phyloP scores from a whole-genome alignment of 2,329 filamentous ascomycete genomes.

The Penicillium sp. region DNA sequence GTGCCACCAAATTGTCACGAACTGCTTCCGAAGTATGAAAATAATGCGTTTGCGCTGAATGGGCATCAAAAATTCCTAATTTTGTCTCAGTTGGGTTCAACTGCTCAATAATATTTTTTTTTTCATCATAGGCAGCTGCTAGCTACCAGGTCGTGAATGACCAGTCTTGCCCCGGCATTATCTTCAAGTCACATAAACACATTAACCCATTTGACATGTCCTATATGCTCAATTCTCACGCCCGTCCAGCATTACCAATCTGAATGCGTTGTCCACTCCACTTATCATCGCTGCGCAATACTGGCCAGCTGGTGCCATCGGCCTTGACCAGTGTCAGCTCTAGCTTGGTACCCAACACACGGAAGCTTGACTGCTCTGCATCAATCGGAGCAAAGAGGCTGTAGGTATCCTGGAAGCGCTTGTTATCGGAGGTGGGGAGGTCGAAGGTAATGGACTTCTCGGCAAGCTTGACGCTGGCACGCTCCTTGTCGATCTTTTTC shows the following conservation, averaged over 20 bases:
- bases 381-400: conserved; percentile 78
- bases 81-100: not conserved
- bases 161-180: not conserved
- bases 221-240: conserved; percentile 29
- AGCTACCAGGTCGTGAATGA: conserved; percentile 1
- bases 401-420: conserved; percentile 74
- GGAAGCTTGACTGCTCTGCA: conserved; percentile 70
- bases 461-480: conserved; percentile 70
- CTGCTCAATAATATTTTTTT: not conserved
- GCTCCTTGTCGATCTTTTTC: conserved; percentile 91
- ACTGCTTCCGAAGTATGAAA: not conserved
- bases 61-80: not conserved
- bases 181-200: not conserved
- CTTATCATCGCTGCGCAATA: conserved; percentile 75
- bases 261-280: conserved; percentile 81
- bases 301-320: conserved; percentile 79
- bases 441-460: conserved; percentile 69
- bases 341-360: conserved; percentile 85
- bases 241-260: conserved; percentile 73
- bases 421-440: conserved; percentile 80
- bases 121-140: not conserved
- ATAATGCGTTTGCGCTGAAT: not conserved
- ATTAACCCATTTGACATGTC: not conserved
- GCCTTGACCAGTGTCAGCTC: conserved; percentile 75
- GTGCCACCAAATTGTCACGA: not conserved